Conservation (phyloP, 768 basidiomycete genomes). For the Leccinum ochraceum region DNA sequence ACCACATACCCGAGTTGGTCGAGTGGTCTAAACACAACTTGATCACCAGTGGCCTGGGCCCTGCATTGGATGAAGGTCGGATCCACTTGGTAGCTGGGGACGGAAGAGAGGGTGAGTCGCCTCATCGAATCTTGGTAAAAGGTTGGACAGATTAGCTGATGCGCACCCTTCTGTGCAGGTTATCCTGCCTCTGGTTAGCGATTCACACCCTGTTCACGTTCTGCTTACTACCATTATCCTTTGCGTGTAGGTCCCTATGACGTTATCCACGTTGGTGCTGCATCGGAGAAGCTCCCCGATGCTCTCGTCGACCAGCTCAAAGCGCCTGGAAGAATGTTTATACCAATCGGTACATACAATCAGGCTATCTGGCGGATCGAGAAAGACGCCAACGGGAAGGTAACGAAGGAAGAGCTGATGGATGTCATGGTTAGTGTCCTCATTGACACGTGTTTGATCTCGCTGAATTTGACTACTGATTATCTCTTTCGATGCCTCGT, state of each 20-base stretch:
- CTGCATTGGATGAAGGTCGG: slow-evolving; percentile 49
- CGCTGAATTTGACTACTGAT: slow-evolving; percentile 15
- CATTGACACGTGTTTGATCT: slow-evolving; percentile 7
- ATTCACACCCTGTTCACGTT: neutral
- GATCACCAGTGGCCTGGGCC: slow-evolving; percentile 58
- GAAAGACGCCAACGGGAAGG: slow-evolving; percentile 68
- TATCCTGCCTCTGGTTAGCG: slow-evolving; percentile 37
- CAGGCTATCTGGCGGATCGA: slow-evolving; percentile 77
- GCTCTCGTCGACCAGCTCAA: slow-evolving; percentile 78
- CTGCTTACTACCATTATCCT: neutral
- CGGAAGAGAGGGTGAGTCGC: slow-evolving; percentile 65
- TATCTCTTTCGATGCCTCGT: neutral
- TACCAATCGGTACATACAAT: slow-evolving; percentile 71
- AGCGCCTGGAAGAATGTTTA: slow-evolving; percentile 82
- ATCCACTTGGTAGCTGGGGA: slow-evolving; percentile 76
- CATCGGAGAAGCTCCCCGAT: slow-evolving; percentile 72
- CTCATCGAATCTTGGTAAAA: neutral
- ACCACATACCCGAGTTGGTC: slow-evolving; percentile 82
- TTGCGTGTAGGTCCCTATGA: slow-evolving; percentile 63
- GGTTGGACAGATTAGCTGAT: neutral
- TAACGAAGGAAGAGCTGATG: slow-evolving; percentile 69
- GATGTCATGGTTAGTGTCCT: slow-evolving; percentile 67
- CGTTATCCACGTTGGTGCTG: slow-evolving; percentile 94
- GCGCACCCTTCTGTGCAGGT: slow-evolving; percentile 27
- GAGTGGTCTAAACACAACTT: slow-evolving; percentile 72